Conservation (phyloP, 163 green algal genomes). For the Volvox carteri region DNA sequence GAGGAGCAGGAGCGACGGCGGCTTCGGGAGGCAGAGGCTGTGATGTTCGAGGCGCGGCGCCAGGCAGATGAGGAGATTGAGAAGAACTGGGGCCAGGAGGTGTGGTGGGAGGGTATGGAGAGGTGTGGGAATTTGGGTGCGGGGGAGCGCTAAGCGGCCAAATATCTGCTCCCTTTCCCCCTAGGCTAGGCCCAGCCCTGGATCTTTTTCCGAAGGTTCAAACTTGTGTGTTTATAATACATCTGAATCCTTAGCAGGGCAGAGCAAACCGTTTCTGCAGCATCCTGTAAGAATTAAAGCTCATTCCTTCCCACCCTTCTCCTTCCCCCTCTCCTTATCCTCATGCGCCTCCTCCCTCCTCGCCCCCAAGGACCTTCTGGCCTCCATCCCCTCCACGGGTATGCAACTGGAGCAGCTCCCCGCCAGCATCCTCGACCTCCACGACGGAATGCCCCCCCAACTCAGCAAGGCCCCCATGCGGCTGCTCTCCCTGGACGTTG, state of each 20-base stretch:
- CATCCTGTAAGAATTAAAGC: no score
- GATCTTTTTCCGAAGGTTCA: no score
- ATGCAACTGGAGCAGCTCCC: slow-evolving; percentile 18
- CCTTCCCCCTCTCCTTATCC: no score
- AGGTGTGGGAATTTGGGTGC: not conserved
- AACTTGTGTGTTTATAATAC: no score
- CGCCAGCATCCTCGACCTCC: slow-evolving; percentile 15
- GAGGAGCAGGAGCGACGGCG: not conserved
- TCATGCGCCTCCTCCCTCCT: no score
- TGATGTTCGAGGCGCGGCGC: not conserved
- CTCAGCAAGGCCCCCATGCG: slow-evolving; percentile 37
- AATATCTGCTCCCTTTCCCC: no score
- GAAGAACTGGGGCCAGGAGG: not conserved
- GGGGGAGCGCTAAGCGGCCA: no score
- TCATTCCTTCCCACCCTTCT: no score
- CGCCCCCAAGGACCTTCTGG: slow-evolving; percentile 33
- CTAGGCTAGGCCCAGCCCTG: no score
- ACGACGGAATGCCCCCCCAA: slow-evolving; percentile 22
- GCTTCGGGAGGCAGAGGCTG: not conserved
- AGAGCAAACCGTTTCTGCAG: no score
- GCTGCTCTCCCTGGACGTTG: slow-evolving; percentile 6
- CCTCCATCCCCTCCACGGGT: not conserved
- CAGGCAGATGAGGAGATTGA: slow-evolving; percentile 14
- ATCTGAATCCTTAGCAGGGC: no score
- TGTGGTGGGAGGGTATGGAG: not conserved